Percentiles rank a stretch among this genome's conserved stretches.
phyloP scores from a whole-genome alignment of 2,329 filamentous ascomycete genomes.

The Colletotrichum destructivum region DNA sequence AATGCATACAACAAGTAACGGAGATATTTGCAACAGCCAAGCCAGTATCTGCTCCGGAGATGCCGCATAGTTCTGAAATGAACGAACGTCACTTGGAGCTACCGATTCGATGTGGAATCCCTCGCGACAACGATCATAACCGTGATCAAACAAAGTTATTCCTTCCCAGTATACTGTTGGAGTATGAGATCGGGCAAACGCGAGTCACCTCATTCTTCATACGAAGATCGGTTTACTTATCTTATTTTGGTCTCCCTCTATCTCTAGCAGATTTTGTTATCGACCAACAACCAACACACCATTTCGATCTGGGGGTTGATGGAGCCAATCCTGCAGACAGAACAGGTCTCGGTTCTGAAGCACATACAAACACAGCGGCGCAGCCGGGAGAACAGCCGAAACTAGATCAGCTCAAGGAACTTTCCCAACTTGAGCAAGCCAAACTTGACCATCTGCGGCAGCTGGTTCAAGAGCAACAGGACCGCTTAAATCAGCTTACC shows the following conservation, averaged over 20 bases:
- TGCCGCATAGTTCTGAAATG: not conserved
- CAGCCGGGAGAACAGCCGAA: not conserved
- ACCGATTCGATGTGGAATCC: not conserved
- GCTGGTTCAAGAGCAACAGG: constrained; percentile 5
- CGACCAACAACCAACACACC: not conserved
- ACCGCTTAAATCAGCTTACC: constrained; percentile 3
- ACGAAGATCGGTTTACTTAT: constrained; percentile 7
- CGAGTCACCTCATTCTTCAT: constrained; percentile 8
- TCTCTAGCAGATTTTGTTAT: constrained; percentile 8
- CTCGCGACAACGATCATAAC: constrained; percentile 3
- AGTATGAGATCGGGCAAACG: not conserved
- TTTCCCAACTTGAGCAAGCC: constrained; percentile 6
- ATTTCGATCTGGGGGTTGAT: constrained; percentile 2
- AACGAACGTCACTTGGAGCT: not conserved
- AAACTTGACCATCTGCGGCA: constrained; percentile 5
- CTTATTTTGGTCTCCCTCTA: constrained; percentile 1
- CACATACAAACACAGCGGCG: not conserved
- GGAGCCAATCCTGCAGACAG: not conserved
- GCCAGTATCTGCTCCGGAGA: not conserved
- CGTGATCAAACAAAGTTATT: not conserved
- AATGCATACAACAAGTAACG: constrained; percentile 7
- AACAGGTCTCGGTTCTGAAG: not conserved
- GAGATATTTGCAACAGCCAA: constrained; percentile 7
- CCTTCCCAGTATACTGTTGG: constrained; percentile 5
- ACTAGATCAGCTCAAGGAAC: constrained; percentile 11